phyloP scores from a whole-genome alignment of 2,329 filamentous ascomycete genomes.

The Fusarium paranaense region DNA sequence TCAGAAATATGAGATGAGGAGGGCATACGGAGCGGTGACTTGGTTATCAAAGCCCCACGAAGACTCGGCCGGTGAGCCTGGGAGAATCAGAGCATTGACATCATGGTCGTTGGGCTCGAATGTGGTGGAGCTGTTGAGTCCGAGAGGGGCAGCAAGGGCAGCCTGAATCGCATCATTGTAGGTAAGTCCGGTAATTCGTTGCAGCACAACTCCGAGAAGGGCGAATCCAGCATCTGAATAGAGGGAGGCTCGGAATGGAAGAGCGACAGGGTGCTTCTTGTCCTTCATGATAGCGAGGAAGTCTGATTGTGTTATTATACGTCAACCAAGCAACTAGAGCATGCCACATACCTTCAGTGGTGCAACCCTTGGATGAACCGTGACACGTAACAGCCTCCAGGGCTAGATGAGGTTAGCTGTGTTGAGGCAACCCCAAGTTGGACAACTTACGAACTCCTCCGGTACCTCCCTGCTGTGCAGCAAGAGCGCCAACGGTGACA shows the following conservation, averaged over 20 bases:
- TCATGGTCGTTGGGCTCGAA: neutral
- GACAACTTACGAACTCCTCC: slow-evolving; percentile 12
- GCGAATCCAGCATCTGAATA: slow-evolving; percentile 28
- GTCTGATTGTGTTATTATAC: neutral
- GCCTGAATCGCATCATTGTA: neutral
- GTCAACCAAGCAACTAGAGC: accelerated
- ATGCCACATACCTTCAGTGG: neutral
- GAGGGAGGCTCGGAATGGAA: slow-evolving; percentile 6
- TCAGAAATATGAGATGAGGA: too few relatives aligned
- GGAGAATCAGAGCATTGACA: neutral
- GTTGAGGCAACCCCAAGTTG: neutral
- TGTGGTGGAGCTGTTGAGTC: neutral
- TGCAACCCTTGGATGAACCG: neutral
- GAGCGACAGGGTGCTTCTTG: neutral
- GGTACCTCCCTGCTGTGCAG: slow-evolving; percentile 33
- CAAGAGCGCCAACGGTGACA: slow-evolving; percentile 38
- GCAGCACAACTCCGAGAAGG: slow-evolving; percentile 11
- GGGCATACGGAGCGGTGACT: neutral
- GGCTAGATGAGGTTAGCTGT: neutral
- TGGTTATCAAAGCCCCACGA: slow-evolving; percentile 1
- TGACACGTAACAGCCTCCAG: neutral
- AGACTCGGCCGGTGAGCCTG: neutral
- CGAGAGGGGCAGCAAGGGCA: neutral
- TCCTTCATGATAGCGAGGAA: slow-evolving; percentile 21
- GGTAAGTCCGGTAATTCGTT: neutral